These are phyloP conservation scores for Symmetrospora coprosmae DNA, from an alignment of 768 basidiomycete genomes.

Conservation along the genomic window DNA sequence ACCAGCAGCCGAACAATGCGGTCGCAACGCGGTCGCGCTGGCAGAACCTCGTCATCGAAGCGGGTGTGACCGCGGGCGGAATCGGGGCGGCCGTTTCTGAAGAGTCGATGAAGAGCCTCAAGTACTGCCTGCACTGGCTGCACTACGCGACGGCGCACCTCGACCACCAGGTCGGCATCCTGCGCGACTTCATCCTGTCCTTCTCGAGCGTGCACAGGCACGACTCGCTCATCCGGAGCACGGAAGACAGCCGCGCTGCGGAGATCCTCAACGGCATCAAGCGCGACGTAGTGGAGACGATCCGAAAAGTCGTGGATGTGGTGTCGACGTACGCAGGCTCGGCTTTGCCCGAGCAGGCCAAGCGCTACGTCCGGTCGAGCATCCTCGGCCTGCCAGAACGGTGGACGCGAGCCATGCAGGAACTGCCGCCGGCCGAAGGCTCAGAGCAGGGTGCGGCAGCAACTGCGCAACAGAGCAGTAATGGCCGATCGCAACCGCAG, in stretches of 20 bases:
- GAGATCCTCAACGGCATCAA: slow-evolving; percentile 51
- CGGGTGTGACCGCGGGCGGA: slow-evolving; percentile 47
- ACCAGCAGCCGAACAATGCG: neutral
- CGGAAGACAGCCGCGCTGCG: slow-evolving; percentile 26
- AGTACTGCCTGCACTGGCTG: slow-evolving; percentile 77
- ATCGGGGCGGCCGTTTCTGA: slow-evolving; percentile 76
- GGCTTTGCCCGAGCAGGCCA: slow-evolving; percentile 71
- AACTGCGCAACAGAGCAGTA: neutral
- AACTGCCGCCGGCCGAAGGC: neutral
- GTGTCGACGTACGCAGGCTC: slow-evolving; percentile 72
- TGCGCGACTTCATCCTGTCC: slow-evolving; percentile 67
- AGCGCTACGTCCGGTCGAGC: slow-evolving; percentile 55
- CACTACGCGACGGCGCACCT: slow-evolving; percentile 82
- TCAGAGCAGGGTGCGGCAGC: slow-evolving; percentile 30
- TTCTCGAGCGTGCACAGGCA: slow-evolving; percentile 26
- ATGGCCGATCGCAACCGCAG: no score
- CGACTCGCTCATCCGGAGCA: neutral
- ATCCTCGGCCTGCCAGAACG: slow-evolving; percentile 65
- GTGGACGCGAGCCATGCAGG: slow-evolving; percentile 50
- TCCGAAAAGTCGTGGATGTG: slow-evolving; percentile 76
- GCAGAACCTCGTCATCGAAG: slow-evolving; percentile 72
- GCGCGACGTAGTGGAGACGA: slow-evolving; percentile 70
- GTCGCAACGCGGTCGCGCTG: slow-evolving; percentile 50
- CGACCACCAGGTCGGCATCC: slow-evolving; percentile 67
- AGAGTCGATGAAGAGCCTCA: slow-evolving; percentile 71